A percentile compares a stretch with the other conserved stretches of the same genome.
Conservation (phyloP, 2,329 filamentous ascomycete genomes). For the Fusarium papillatum region DNA sequence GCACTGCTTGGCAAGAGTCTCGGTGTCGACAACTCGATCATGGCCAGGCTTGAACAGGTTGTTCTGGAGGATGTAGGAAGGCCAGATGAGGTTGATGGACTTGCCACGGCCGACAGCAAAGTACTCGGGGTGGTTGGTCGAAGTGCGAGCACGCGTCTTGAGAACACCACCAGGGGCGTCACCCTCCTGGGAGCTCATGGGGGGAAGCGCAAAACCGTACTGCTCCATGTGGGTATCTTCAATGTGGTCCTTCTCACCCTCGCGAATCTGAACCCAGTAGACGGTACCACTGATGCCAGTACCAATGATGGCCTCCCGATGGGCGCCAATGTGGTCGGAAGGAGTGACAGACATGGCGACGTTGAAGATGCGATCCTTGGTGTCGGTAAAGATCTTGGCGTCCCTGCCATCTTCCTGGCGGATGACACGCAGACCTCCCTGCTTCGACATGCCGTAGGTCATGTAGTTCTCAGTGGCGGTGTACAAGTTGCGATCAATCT, state of each 20-base stretch:
- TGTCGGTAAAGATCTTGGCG: conserved; percentile 91
- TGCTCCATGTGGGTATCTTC: conserved; percentile 85
- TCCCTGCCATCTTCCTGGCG: conserved; percentile 94
- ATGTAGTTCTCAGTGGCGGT: conserved; percentile 93
- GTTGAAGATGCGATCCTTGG: conserved; percentile 95
- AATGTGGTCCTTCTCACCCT: conserved; percentile 83
- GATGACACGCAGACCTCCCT: conserved; percentile 92
- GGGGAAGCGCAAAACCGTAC: conserved; percentile 90
- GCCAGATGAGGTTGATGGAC: conserved; percentile 91
- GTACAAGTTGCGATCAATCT: conserved; percentile 93
- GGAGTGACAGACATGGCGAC: conserved; percentile 84
- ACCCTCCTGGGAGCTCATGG: conserved; percentile 87
- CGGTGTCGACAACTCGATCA: conserved; percentile 83
- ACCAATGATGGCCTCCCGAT: conserved; percentile 87
- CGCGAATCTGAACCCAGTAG: conserved; percentile 92
- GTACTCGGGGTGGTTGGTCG: conserved; percentile 89
- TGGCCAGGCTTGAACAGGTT: conserved; percentile 74
- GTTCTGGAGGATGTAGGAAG: conserved; percentile 72
- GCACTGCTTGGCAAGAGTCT: conserved; percentile 88
- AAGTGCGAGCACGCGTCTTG: conserved; percentile 95
- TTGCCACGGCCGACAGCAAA: conserved; percentile 97
- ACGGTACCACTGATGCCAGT: conserved; percentile 96
- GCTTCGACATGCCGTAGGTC: conserved; percentile 93
- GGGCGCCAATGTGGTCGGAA: conserved; percentile 66
- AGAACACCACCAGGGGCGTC: conserved; percentile 92